Conservation (phyloP, 352 stramenopile genomes). For the Aphanomyces euteiches region DNA sequence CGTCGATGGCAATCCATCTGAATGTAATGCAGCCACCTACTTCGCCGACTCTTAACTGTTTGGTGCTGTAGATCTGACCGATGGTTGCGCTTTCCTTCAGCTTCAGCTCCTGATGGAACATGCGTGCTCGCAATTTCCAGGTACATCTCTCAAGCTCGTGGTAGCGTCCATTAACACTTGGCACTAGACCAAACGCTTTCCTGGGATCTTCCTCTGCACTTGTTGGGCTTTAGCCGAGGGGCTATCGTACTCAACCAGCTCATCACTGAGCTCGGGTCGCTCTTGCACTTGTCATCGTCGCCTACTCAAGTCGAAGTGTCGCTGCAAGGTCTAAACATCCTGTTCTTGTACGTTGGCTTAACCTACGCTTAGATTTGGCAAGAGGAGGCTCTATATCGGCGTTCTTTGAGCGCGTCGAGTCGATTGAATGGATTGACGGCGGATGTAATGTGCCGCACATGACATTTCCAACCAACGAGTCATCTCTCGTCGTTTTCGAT, state of each 20-base stretch:
- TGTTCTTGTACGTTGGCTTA: background rate
- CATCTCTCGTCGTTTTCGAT: background rate
- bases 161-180: background rate
- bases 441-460: background rate
- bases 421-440: conserved; percentile 12
- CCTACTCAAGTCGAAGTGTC: conserved; percentile 3
- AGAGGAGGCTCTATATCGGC: conserved; percentile 1
- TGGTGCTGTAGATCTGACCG: conserved; percentile 36
- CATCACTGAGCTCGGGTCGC: conserved; percentile 52
- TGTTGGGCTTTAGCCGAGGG: conserved; percentile 69
- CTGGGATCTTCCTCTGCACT: conserved; percentile 46
- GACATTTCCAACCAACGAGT: background rate
- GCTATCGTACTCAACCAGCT: conserved; percentile 65
- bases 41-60: background rate
- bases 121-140: background rate
- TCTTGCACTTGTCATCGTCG: conserved; percentile 26
- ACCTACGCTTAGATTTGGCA: background rate
- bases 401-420: conserved; percentile 11
- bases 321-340: background rate
- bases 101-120: conserved; percentile 45
- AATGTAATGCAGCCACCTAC: conserved; percentile 34
- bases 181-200: background rate
- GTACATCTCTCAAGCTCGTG: background rate
- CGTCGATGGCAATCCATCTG: conserved; percentile 46
- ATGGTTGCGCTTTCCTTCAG: conserved; percentile 40